Conservation (phyloP, 805 yeast genomes). For the Starmerella vitae region DNA sequence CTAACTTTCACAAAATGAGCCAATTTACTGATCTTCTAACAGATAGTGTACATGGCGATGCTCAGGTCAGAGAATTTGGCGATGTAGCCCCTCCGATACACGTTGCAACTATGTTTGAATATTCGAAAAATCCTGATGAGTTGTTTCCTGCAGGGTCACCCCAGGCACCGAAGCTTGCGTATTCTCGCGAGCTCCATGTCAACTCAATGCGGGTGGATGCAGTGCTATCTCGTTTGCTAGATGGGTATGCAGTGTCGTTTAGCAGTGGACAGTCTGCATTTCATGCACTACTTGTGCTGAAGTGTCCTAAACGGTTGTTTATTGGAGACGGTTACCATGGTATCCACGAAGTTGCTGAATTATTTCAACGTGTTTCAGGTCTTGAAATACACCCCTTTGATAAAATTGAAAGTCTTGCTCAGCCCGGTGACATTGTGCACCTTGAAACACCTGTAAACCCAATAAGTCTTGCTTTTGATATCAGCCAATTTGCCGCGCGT, state of each 20-base stretch:
- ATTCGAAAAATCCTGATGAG: conserved; percentile 44
- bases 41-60: neutral
- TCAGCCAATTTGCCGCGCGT: conserved; percentile 41
- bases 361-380: conserved; percentile 50
- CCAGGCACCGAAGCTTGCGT: conserved; percentile 26
- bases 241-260: conserved; percentile 56
- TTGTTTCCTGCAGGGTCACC: neutral
- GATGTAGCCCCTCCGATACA: conserved; percentile 61
- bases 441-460: conserved; percentile 70
- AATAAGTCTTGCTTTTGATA: conserved; percentile 50
- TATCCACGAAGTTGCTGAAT: conserved; percentile 49
- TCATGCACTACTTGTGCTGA: conserved; percentile 53
- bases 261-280: conserved; percentile 72
- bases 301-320: conserved; percentile 59
- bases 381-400: conserved; percentile 23
- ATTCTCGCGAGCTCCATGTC: conserved; percentile 66
- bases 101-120: conserved; percentile 64
- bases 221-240: conserved; percentile 44
- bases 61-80: neutral
- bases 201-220: conserved; percentile 55
- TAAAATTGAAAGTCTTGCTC: conserved; percentile 33
- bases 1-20: neutral
- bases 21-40: neutral
- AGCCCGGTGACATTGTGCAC: conserved; percentile 62
- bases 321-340: conserved; percentile 80